A percentile compares a stretch with the other conserved stretches of the same genome.
Evolutionary conservation across 208 protist genomes (phyloP).

Genomic region (Strigomonas culicis): DNA sequence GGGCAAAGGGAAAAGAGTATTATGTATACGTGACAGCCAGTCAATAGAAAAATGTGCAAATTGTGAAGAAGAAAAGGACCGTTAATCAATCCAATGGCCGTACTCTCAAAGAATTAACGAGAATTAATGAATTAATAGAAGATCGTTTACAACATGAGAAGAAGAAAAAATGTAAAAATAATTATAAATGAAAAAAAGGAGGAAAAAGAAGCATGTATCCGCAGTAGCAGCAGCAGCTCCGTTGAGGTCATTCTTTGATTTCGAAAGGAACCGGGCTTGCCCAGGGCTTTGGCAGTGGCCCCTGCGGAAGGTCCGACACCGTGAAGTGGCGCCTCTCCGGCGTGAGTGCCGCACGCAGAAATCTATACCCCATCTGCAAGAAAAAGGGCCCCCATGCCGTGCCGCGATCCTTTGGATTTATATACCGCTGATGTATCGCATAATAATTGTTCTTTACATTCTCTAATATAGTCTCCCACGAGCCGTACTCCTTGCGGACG

Average conservation of each 20-base stretch:
- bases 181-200: slow-evolving; percentile 3
- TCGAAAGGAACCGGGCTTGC: no score
- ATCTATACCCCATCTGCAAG: no score
- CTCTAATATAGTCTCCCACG: slow-evolving; percentile 36
- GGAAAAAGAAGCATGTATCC: no score
- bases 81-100: neutral
- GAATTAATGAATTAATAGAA: neutral
- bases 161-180: neutral
- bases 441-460: slow-evolving; percentile 19
- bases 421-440: no score
- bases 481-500: slow-evolving; percentile 22
- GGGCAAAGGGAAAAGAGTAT: no score
- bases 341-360: no score
- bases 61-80: slow-evolving; percentile 2
- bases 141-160: slow-evolving; percentile 1
- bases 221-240: no score
- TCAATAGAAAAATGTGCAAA: no score
- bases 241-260: no score
- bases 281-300: neutral
- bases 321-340: slow-evolving; percentile 16
- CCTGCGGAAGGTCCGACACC: slow-evolving; percentile 6
- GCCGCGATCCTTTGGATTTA: no score
- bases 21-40: no score
- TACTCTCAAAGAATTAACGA: neutral
- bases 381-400: no score